Percentiles rank a stretch among this genome's conserved stretches.
phyloP scores from a whole-genome alignment of 129 eudicot genomes.

The Chrysanthemum lavandulifolium region DNA sequence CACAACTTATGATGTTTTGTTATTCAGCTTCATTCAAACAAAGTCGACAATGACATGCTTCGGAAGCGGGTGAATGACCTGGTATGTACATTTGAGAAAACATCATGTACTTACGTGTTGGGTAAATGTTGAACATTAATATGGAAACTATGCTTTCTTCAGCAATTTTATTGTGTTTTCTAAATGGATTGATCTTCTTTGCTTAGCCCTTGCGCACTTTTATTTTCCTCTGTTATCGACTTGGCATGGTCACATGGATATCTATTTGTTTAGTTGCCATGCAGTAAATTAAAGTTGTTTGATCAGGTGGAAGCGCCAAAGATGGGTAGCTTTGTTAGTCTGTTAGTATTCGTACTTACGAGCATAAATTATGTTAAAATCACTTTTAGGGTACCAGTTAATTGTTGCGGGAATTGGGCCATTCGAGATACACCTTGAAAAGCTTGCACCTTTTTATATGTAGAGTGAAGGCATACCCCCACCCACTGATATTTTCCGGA shows the following conservation, averaged over 20 bases:
- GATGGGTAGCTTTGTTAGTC: no score
- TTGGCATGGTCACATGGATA: neutral
- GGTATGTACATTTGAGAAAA: constrained; percentile 38
- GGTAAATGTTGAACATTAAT: no score
- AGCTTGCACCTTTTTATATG: no score
- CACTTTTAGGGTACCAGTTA: no score
- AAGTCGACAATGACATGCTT: constrained; percentile 58
- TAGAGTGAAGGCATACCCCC: no score
- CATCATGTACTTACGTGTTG: no score
- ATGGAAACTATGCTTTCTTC: neutral
- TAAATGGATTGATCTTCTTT: neutral
- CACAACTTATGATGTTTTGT: constrained; percentile 11
- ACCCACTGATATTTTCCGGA: no score
- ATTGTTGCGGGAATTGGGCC: no score
- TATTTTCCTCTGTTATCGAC: neutral
- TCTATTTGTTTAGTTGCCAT: neutral
- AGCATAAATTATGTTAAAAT: no score
- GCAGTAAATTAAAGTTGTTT: neutral
- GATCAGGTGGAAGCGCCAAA: no score
- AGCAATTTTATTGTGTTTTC: neutral
- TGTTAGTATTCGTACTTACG: no score
- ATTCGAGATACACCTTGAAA: no score
- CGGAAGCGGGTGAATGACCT: constrained; percentile 66
- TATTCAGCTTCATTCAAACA: constrained; percentile 68
- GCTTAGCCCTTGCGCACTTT: neutral